Evolutionary conservation across 441 rosid species (phyloP).

Genomic region (Macaranga tanarius): DNA sequence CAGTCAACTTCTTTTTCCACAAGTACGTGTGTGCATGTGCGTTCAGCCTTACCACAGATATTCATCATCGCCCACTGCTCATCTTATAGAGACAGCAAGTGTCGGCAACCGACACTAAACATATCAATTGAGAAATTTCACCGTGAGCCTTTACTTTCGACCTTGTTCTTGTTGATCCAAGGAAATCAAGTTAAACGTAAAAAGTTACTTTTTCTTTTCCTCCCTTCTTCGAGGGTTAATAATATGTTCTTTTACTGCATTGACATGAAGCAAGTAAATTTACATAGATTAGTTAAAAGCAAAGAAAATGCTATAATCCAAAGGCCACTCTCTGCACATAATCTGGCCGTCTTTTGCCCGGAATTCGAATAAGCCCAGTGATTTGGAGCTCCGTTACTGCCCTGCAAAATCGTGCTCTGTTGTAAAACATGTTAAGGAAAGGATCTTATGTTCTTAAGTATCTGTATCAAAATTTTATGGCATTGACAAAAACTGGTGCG

Average conservation of each 20-base stretch:
- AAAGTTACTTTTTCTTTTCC: no score
- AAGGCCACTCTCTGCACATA: conserved; percentile 86
- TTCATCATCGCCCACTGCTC: no score
- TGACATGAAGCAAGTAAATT: neutral
- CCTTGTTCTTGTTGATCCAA: no score
- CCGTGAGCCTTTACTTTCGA: no score
- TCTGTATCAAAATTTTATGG: neutral
- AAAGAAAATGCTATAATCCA: conserved; percentile 42
- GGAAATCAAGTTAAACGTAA: no score
- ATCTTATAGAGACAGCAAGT: no score
- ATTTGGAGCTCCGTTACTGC: conserved; percentile 89
- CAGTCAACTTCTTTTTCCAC: no score
- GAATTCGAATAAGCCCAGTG: conserved; percentile 85
- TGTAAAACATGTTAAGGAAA: conserved; percentile 36
- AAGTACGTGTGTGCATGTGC: no score
- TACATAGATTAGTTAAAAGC: neutral
- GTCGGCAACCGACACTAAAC: no score
- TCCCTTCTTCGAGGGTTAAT: no score
- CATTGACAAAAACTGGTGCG: neutral
- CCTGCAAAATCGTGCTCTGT: conserved; percentile 87
- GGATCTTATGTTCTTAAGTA: conserved; percentile 31
- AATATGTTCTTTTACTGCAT: neutral
- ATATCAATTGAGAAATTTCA: no score
- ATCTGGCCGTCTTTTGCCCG: conserved; percentile 83
- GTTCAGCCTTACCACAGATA: no score